Percentiles rank a stretch among this genome's conserved stretches.
phyloP scores from a whole-genome alignment of 1,284 basidiomycete genomes.

The Trichosporon sp. region DNA sequence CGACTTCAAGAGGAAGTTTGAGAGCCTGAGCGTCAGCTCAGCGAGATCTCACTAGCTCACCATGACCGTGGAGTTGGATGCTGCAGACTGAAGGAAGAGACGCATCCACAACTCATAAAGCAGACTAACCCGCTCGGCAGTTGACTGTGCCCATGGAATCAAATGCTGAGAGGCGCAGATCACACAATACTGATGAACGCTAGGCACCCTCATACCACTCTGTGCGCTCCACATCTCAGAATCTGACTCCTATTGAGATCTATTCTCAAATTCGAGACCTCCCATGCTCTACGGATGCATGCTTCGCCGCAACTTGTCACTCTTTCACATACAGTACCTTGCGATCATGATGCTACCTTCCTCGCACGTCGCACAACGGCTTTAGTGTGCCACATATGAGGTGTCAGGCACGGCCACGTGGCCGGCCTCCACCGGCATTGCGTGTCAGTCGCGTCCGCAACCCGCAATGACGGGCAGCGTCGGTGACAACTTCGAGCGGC shows the following conservation, averaged over 20 bases:
- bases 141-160: background rate
- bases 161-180: background rate
- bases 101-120: background rate
- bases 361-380: too few relatives aligned
- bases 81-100: too few relatives aligned
- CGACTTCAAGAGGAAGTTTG: background rate
- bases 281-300: too few relatives aligned
- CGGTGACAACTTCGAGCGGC: background rate
- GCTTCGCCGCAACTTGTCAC: too few relatives aligned
- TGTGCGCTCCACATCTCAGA: background rate
- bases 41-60: background rate
- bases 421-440: background rate
- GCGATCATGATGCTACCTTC: too few relatives aligned
- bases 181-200: too few relatives aligned
- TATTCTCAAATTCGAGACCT: too few relatives aligned
- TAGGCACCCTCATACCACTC: background rate
- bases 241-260: too few relatives aligned
- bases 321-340: too few relatives aligned
- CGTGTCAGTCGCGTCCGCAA: background rate
- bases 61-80: too few relatives aligned
- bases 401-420: background rate
- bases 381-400: background rate
- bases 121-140: background rate
- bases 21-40: background rate
- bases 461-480: background rate